These are phyloP conservation scores for Cicer chorassanicum DNA, from an alignment of 306 rosid species.

Conservation along the genomic window DNA sequence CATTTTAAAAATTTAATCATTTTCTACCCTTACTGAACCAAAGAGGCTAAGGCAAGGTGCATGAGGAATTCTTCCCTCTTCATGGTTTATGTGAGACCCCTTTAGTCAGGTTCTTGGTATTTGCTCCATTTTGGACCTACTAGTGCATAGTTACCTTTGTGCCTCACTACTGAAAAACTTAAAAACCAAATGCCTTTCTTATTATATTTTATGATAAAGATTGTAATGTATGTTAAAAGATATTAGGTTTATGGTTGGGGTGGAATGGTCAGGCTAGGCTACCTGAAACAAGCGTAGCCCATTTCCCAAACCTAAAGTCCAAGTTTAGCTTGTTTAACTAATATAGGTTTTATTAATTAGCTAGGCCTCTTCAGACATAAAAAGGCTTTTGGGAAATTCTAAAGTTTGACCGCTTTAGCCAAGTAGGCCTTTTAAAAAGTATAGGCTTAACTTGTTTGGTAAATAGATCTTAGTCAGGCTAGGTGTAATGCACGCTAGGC, in stretches of 20 bases:
- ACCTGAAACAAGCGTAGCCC: not conserved
- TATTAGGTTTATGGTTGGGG: conserved; percentile 18
- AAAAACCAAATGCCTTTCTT: not conserved
- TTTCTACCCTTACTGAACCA: not conserved
- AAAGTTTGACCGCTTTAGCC: not conserved
- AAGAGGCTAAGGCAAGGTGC: not conserved
- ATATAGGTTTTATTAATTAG: not conserved
- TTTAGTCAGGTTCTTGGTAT: not conserved
- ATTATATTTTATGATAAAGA: not conserved
- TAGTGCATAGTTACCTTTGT: not conserved
- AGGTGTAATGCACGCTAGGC: not conserved
- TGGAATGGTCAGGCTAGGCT: not conserved
- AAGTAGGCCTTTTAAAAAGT: not conserved
- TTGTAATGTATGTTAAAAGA: not conserved
- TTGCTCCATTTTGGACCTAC: not conserved
- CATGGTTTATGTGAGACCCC: not conserved
- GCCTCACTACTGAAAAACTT: not conserved
- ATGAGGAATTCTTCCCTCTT: not conserved
- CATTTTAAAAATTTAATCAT: not conserved
- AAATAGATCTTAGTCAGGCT: not conserved
- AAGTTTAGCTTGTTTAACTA: not conserved
- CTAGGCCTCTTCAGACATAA: not conserved
- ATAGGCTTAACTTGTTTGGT: not conserved
- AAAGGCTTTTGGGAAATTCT: not conserved
- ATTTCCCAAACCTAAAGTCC: not conserved